Evolutionary conservation across 192 early-diverging fungal genomes (phyloP), one percentile per base, ranked within the genome.

Genomic region (Spizellomyces sp.): DNA sequence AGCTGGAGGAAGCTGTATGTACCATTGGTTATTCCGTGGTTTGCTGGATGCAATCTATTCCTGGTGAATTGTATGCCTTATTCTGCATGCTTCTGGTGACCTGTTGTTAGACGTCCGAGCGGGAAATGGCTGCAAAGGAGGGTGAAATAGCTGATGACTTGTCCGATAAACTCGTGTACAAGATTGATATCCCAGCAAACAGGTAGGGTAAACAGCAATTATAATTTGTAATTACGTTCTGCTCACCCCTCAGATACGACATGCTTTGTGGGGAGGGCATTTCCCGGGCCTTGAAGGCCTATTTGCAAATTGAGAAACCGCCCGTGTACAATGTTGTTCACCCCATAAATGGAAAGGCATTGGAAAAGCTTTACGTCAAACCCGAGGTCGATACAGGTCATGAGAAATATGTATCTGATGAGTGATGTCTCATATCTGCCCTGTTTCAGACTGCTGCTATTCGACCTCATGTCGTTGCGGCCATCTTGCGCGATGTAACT

Each of bases 111-210:
- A 55, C 92, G 50, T 92, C 92, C 43, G 90, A 91, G 71, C 89
- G 87, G 74, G 91, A 92, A 77, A 85, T 89, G 89, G 87, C 83
- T n/a, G 79, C 83, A 45, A 85, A 85, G 57, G 90, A 91, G 75
- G 78, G 83, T 48, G 84, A 84, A 10, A 81, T 74, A 6, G 68
- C 64, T 57, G 78, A 79, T 10, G 84, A 85, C 36, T 78, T 91
- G 14, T 91, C 90, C 21, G 93, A 96, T 50, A 84, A 92, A 66
- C 79, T 88, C 19, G 77, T 96, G 70, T 92, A 96, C 80, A 92
- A 95, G 76, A 98, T 99, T 76, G 98, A 99, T 66, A 98, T 99
- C 70, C 96, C 98, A 43, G 95, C 98, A 65, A 99, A 99, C 83
- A 75, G 85, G 79, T 79, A 56, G 14, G 5, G 41, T 56, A 15